phyloP scores from a whole-genome alignment of 75 land plant species.

The Pinus albicaulis region DNA sequence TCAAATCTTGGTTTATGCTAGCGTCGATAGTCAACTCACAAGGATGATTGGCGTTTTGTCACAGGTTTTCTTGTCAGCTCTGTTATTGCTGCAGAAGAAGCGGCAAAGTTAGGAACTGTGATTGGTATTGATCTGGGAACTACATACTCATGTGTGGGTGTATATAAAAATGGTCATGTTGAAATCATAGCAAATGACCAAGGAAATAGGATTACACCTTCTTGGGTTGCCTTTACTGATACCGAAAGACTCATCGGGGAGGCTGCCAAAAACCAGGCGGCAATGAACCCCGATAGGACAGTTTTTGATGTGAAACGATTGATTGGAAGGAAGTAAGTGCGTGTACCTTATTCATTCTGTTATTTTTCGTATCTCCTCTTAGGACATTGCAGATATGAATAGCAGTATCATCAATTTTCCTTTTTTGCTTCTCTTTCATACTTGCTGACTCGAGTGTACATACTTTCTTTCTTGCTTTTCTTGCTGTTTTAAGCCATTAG shows the following conservation, averaged over 20 bases:
- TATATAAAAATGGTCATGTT: constrained; percentile 53
- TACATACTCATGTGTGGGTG: constrained; percentile 53
- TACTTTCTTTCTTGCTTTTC: too few species aligned
- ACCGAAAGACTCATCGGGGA: constrained; percentile 66
- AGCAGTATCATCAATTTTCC: too few species aligned
- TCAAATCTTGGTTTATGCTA: too few species aligned
- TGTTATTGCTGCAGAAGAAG: constrained; percentile 40
- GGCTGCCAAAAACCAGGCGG: constrained; percentile 72
- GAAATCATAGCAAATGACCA: constrained; percentile 57
- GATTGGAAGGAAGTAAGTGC: constrained; percentile 58
- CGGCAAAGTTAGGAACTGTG: constrained; percentile 47
- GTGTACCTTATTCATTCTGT: not conserved
- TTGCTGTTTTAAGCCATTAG: too few species aligned
- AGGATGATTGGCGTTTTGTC: not conserved
- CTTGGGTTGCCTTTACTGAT: constrained; percentile 76
- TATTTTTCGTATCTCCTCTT: too few species aligned
- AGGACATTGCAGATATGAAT: too few species aligned
- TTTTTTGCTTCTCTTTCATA: too few species aligned
- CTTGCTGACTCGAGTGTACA: too few species aligned
- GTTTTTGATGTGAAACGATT: constrained; percentile 71
- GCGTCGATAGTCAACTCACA: too few species aligned
- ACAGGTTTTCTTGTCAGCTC: constrained; percentile 13
- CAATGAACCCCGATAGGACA: constrained; percentile 58
- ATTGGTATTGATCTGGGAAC: constrained; percentile 57
- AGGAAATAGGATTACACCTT: constrained; percentile 78